phyloP scores from a whole-genome alignment of 345 rosid genomes.

The Salix exigua region DNA sequence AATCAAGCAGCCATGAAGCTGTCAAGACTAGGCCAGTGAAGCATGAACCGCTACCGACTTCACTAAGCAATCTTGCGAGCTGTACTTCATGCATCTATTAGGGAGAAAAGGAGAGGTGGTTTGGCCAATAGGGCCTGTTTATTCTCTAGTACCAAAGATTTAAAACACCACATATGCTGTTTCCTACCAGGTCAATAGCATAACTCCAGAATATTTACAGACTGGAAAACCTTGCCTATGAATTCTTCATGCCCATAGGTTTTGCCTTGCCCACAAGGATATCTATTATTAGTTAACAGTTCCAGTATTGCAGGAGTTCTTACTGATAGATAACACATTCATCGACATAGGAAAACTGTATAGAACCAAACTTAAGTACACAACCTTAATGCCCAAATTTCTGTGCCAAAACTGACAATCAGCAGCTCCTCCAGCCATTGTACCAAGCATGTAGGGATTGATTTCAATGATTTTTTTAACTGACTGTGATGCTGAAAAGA shows the following conservation, averaged over 20 bases:
- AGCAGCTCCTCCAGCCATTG: slow-evolving; percentile 99
- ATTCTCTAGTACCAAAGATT: not conserved
- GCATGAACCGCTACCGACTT: not conserved
- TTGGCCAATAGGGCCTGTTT: not conserved
- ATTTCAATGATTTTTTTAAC: slow-evolving; percentile 95
- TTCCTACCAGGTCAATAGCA: not conserved
- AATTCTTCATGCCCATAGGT: not conserved
- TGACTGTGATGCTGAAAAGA: slow-evolving; percentile 68
- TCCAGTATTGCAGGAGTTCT: not conserved
- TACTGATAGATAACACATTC: not conserved
- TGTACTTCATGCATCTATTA: not conserved
- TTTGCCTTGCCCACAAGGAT: not conserved
- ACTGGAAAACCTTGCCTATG: not conserved
- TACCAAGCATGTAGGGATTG: slow-evolving; percentile 91
- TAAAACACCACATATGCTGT: not conserved
- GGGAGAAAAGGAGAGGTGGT: not conserved
- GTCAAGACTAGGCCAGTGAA: not conserved
- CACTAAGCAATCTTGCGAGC: not conserved
- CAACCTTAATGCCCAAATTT: slow-evolving; percentile 87
- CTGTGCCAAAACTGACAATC: slow-evolving; percentile 98
- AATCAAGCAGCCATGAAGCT: not conserved
- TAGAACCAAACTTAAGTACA: too few species aligned
- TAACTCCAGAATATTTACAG: not conserved
- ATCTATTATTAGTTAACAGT: not conserved
- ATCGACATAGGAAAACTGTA: not conserved